Base-by-base conservation (phyloP, 371 early-diverging fungal genomes). In the Zychaea mexicana region DNA sequence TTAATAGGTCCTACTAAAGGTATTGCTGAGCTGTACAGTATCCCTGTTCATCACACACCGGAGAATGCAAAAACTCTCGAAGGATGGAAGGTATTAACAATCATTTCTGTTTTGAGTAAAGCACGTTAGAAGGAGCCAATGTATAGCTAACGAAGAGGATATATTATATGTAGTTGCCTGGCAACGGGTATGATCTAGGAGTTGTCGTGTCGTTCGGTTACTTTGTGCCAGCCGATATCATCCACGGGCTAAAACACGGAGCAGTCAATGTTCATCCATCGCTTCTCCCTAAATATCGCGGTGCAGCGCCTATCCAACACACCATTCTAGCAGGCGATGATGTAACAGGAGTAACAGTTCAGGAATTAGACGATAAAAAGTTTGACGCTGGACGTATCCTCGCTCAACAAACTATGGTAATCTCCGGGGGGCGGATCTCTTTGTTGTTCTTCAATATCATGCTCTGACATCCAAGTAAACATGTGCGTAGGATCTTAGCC, bases 161-260 rank as follows among this genome's bases (percentile, higher is more conserved):
- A 17, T 1, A 49, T 1, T 74, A 10, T 62, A 69, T 17, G 28
- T 52, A 62, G 46, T 54, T 61, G 53, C 77, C 68, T 49, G 74
- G 70, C 26, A 57, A 57, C 21, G 61, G 30, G 59, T 83, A 64
- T 70, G 94, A 96, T 72, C 70, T 98, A n/a, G 98, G 91, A 4
- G 80, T 96, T 0, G 97, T 95, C 26, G 95, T 96, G 0, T 96
- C 96, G 1, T 97, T 95, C 79, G 95, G 96, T 1, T 91, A 92
- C 71, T 96, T 97, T 67, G 69, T 98, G 24, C 95, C 98, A 0
- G 67, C 77, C 3, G 66, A 78, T 9, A 72, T 96, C 17, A 87
- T 97, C 27, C 59, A 76, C 0, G 57, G 73, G 0, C 93, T 97
- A 67, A 78, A 77, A 15, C 62, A 76, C 38, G 94, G 90, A n/a